phyloP scores from a whole-genome alignment of 805 yeast species.

The Metschnikowia henanensis region DNA sequence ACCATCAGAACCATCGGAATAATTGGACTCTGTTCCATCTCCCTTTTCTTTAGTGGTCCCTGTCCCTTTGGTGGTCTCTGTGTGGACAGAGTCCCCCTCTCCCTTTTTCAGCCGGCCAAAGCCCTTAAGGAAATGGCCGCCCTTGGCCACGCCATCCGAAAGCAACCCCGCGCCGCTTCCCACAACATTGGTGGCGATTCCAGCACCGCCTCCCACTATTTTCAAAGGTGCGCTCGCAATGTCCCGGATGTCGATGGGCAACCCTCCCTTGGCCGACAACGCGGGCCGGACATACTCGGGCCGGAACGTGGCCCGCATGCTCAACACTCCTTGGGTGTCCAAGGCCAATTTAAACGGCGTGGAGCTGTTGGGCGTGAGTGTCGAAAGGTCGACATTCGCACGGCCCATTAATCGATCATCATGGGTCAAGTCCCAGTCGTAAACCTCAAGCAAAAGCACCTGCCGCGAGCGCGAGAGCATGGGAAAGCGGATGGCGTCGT shows the following conservation, averaged over 20 bases:
- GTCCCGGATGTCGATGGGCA: constrained; percentile 40
- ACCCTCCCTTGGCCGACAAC: constrained; percentile 39
- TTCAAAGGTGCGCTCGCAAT: constrained; percentile 49
- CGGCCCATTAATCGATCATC: constrained; percentile 61
- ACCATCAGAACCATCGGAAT: too few species aligned
- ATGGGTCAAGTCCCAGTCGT: constrained; percentile 82
- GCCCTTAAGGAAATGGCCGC: constrained; percentile 42
- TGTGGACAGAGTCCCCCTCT: constrained; percentile 5
- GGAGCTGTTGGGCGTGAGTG: constrained; percentile 45
- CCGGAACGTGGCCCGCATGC: constrained; percentile 51
- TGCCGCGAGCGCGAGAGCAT: constrained; percentile 63
- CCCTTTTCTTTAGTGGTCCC: too few species aligned
- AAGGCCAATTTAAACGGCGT: constrained; percentile 50
- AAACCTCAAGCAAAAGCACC: constrained; percentile 47
- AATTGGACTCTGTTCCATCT: too few species aligned
- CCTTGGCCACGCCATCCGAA: constrained; percentile 48
- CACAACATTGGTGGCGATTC: constrained; percentile 40
- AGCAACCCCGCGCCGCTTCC: constrained; percentile 49
- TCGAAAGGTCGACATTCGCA: constrained; percentile 48
- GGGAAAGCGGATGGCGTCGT: constrained; percentile 60
- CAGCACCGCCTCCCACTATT: constrained; percentile 43
- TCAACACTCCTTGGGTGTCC: constrained; percentile 65
- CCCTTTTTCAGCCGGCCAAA: constrained; percentile 25
- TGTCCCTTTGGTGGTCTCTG: constrained; percentile 1
- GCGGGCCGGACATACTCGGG: constrained; percentile 72